Evolutionary conservation across 352 stramenopile genomes (phyloP).

Genomic region (Phytophthora palmivora): DNA sequence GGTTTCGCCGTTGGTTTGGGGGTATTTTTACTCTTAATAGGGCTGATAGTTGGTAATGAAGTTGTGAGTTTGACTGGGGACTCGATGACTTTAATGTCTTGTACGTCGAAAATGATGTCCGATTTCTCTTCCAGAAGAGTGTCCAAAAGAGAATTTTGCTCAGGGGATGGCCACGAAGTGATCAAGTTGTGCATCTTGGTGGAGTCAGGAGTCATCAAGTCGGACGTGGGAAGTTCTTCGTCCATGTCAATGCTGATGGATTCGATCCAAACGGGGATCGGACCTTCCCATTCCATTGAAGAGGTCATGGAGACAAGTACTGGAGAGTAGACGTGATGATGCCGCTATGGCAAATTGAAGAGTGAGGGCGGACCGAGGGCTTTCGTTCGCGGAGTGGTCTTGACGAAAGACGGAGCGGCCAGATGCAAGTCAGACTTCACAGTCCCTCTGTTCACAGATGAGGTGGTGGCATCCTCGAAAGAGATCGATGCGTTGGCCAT

Average conservation of each 20-base stretch:
- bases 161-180: not conserved
- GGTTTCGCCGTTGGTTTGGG: constrained; percentile 18
- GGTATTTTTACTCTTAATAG: constrained; percentile 12
- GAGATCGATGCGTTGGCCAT: no score
- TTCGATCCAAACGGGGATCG: constrained; percentile 38
- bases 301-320: constrained; percentile 14
- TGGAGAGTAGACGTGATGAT: constrained; percentile 21
- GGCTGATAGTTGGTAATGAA: constrained; percentile 12
- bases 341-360: constrained; percentile 37
- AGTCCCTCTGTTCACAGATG: no score
- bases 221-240: constrained; percentile 21
- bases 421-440: constrained; percentile 32
- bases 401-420: constrained; percentile 20
- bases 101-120: constrained; percentile 3
- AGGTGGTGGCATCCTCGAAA: no score
- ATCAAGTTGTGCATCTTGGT: constrained; percentile 14
- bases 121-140: constrained; percentile 5
- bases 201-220: constrained; percentile 12
- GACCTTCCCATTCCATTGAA: constrained; percentile 38
- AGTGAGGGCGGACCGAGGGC: constrained; percentile 22
- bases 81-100: constrained; percentile 10
- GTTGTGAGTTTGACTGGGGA: constrained; percentile 12
- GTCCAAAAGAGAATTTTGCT: constrained; percentile 2
- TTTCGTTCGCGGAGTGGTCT: constrained; percentile 25
- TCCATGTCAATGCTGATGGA: constrained; percentile 36